phyloP scores from a whole-genome alignment of 2,329 filamentous ascomycete species.

The Colletotrichum costaricense region DNA sequence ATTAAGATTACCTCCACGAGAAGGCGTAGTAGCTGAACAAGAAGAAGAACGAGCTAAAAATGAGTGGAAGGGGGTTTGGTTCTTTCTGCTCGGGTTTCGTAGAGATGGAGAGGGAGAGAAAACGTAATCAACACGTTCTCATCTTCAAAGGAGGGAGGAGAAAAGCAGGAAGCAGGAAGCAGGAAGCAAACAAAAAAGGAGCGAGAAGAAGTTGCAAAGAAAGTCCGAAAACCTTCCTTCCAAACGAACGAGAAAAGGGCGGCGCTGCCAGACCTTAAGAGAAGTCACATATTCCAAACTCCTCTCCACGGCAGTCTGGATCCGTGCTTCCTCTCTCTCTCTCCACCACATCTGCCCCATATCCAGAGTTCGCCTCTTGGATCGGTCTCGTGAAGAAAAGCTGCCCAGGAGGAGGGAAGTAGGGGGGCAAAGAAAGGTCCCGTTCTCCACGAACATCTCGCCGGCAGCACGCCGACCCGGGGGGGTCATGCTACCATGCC shows the following conservation, averaged over 20 bases:
- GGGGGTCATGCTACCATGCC: neutral
- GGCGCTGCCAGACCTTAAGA: conserved; percentile 28
- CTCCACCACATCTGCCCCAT: neutral
- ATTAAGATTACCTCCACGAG: conserved; percentile 25
- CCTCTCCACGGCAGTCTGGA: neutral
- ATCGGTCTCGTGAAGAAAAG: neutral
- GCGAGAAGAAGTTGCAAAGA: conserved; percentile 7
- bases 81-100: neutral
- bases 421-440: neutral
- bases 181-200: neutral
- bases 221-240: conserved; percentile 10
- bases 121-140: conserved; percentile 28
- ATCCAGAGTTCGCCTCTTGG: neutral
- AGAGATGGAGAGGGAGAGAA: neutral
- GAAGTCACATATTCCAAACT: conserved; percentile 23
- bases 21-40: neutral
- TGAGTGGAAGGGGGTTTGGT: neutral
- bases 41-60: neutral
- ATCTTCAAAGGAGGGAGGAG: neutral
- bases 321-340: neutral
- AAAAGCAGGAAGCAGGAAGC: neutral
- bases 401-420: neutral
- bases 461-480: conserved; percentile 27
- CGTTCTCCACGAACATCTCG: conserved; percentile 21
- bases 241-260: neutral